Conservation (phyloP, 148 eudicot genomes). For the Cornus suecica region DNA sequence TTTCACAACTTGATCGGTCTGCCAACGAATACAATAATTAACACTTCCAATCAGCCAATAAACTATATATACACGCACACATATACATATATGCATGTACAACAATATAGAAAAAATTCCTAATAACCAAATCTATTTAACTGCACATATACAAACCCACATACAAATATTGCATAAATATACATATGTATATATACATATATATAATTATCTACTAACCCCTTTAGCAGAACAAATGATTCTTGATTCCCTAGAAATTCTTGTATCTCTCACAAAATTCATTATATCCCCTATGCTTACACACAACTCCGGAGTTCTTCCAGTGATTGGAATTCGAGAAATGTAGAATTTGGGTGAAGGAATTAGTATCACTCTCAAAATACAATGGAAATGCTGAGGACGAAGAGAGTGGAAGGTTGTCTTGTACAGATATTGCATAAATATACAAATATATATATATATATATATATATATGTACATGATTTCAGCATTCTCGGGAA, state of each 20-base stretch:
- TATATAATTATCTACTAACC: slow-evolving; percentile 10
- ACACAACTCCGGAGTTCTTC: neutral
- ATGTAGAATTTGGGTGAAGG: neutral
- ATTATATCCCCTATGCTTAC: neutral
- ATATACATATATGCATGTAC: neutral
- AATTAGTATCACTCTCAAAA: slow-evolving; percentile 5
- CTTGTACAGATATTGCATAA: too few relatives aligned
- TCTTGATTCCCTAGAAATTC: neutral
- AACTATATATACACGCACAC: too few relatives aligned
- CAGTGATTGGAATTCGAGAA: slow-evolving; percentile 1
- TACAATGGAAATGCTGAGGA: neutral
- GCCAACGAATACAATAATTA: slow-evolving; percentile 7
- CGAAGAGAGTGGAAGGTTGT: neutral
- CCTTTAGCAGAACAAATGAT: slow-evolving; percentile 30
- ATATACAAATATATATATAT: too few relatives aligned
- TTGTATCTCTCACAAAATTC: neutral
- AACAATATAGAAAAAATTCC: neutral
- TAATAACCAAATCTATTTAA: neutral
- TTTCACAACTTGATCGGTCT: slow-evolving; percentile 56
- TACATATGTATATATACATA: neutral
- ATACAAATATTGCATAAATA: neutral
- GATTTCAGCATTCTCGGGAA: too few relatives aligned
- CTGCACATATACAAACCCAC: neutral
- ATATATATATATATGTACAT: too few relatives aligned
- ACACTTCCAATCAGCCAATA: neutral